Conservation (phyloP, 1,284 basidiomycete genomes). For the Moniliophthora roreri region DNA sequence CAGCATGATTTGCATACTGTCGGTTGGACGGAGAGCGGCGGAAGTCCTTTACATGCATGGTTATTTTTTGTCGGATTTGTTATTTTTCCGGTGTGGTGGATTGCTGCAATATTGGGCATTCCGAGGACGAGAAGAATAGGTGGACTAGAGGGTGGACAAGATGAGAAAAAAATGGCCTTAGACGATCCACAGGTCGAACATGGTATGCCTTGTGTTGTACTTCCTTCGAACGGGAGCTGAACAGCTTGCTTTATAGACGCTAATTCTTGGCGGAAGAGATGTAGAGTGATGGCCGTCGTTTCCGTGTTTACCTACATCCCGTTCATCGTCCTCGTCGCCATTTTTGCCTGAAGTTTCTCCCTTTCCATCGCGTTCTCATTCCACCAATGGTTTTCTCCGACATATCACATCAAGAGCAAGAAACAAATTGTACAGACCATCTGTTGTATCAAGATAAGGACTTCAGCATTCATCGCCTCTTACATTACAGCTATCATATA, state of each 20-base stretch:
- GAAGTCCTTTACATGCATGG: slow-evolving; percentile 72
- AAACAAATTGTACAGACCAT: too few species aligned
- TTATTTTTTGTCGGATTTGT: slow-evolving; percentile 74
- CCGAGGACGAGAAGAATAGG: slow-evolving; percentile 57
- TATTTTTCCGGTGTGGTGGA: slow-evolving; percentile 77
- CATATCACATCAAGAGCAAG: background rate
- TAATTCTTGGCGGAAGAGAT: slow-evolving; percentile 49
- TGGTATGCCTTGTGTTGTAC: slow-evolving; percentile 48
- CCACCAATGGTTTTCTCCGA: background rate
- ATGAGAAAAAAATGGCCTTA: slow-evolving; percentile 67
- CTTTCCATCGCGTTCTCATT: background rate
- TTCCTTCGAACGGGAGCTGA: background rate
- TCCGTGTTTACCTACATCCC: slow-evolving; percentile 57
- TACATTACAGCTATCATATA: too few species aligned
- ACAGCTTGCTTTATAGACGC: slow-evolving; percentile 38
- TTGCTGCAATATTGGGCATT: slow-evolving; percentile 58
- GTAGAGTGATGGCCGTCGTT: slow-evolving; percentile 50
- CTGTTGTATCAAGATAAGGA: too few species aligned
- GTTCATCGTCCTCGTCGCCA: slow-evolving; percentile 53
- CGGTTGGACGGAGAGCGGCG: slow-evolving; percentile 54
- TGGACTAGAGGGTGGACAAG: slow-evolving; percentile 39
- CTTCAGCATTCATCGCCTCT: too few species aligned
- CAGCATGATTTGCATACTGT: slow-evolving; percentile 28
- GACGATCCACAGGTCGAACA: slow-evolving; percentile 78
- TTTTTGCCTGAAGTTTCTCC: slow-evolving; percentile 32